phyloP scores from a whole-genome alignment of 2,329 filamentous ascomycete species.

The Dactylellina haptotyla region DNA sequence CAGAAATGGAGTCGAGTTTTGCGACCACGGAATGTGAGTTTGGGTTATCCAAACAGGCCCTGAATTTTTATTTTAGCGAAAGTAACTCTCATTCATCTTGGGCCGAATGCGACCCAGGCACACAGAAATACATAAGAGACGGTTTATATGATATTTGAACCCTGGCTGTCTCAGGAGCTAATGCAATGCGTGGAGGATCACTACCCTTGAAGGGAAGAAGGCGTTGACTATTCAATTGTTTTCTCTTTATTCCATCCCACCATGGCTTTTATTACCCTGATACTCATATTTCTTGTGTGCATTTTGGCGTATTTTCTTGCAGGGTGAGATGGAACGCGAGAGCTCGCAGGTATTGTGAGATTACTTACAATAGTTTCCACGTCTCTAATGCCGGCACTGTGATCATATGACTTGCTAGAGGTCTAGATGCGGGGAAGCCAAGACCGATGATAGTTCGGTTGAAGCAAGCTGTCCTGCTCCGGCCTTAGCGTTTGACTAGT shows the following conservation, averaged over 20 bases:
- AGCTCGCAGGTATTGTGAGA: not conserved
- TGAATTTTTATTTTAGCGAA: too few species aligned
- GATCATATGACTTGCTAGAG: not conserved
- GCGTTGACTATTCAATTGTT: not conserved
- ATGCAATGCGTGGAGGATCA: slow-evolving; percentile 37
- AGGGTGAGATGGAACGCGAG: not conserved
- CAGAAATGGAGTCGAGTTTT: too few species aligned
- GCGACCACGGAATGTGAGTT: too few species aligned
- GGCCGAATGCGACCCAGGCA: not conserved
- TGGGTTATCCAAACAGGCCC: too few species aligned
- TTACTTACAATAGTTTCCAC: not conserved
- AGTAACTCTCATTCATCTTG: too few species aligned
- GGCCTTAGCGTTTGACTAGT: not conserved
- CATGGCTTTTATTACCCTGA: not conserved
- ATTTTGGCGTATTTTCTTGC: not conserved
- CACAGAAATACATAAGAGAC: not conserved
- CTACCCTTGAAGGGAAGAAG: slow-evolving; percentile 12
- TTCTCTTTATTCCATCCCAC: not conserved
- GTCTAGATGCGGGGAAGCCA: not conserved
- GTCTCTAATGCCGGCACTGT: not conserved
- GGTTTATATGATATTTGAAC: slow-evolving; percentile 1
- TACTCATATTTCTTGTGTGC: not conserved
- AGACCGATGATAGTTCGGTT: too few species aligned
- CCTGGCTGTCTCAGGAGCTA: slow-evolving; percentile 24
- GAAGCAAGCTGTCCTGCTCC: not conserved